Conservation (phyloP, 352 stramenopile species). For the Phytopythium helicoides region DNA sequence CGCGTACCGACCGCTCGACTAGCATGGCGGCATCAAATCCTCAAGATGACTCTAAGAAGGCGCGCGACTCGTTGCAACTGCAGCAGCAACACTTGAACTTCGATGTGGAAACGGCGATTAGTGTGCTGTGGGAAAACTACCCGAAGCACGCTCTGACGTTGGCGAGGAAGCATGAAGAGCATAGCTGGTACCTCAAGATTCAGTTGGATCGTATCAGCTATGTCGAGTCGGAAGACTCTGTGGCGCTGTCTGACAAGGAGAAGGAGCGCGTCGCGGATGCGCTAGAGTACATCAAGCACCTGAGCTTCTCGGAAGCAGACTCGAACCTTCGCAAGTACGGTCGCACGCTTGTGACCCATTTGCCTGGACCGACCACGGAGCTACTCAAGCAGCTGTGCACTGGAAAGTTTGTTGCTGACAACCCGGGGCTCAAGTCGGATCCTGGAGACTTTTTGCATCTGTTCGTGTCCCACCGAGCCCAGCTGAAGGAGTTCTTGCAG, state of each 20-base stretch:
- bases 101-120: constrained; percentile 92
- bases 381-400: constrained; percentile 90
- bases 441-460: constrained; percentile 90
- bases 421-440: constrained; percentile 68
- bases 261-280: constrained; percentile 86
- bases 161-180: constrained; percentile 88
- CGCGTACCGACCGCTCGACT: constrained; percentile 1
- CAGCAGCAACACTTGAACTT: constrained; percentile 59
- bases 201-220: constrained; percentile 90
- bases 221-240: constrained; percentile 74
- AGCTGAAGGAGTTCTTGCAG: constrained; percentile 87
- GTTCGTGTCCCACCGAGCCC: constrained; percentile 89
- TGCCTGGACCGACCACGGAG: constrained; percentile 87
- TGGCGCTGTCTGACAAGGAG: constrained; percentile 63
- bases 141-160: constrained; percentile 87
- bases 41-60: constrained; percentile 20
- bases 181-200: constrained; percentile 93
- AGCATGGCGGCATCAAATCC: constrained; percentile 19
- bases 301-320: constrained; percentile 84
- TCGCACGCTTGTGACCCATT: constrained; percentile 83
- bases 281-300: constrained; percentile 88
- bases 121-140: constrained; percentile 92
- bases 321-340: constrained; percentile 88
- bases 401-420: constrained; percentile 64
- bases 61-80: constrained; percentile 9